Conservation (phyloP, 805 yeast genomes). For the Alloascoidea africana region DNA sequence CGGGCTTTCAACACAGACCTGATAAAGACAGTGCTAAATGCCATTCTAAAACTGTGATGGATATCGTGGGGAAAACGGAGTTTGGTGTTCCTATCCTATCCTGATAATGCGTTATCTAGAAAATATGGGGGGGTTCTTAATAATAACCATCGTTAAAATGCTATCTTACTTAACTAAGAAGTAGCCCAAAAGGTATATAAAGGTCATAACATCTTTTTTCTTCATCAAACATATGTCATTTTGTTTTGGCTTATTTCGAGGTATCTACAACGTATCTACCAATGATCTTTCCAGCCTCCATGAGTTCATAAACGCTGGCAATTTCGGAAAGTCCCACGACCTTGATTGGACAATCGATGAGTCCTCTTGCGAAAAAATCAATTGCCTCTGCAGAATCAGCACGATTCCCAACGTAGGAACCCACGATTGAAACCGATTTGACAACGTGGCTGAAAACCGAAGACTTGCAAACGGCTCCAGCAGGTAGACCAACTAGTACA, state of each 20-base stretch:
- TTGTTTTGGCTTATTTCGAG: constrained; percentile 34
- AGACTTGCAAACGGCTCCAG: constrained; percentile 57
- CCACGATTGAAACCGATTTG: constrained; percentile 55
- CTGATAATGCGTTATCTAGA: no score
- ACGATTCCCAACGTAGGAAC: constrained; percentile 84
- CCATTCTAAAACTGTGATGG: no score
- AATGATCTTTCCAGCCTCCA: constrained; percentile 73
- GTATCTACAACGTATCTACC: constrained; percentile 88
- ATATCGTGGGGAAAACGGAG: no score
- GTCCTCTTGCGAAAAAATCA: constrained; percentile 59
- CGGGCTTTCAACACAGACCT: no score
- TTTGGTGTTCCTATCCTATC: no score
- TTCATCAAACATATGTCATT: no score
- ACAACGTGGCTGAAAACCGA: constrained; percentile 63
- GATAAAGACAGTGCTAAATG: no score
- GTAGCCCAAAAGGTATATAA: no score
- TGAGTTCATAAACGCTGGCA: constrained; percentile 52
- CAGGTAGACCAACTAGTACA: constrained; percentile 66
- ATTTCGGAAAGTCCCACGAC: constrained; percentile 63
- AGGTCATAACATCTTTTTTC: no score
- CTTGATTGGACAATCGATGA: constrained; percentile 59
- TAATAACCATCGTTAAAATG: no score
- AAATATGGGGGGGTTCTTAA: no score
- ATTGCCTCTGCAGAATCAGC: constrained; percentile 74
- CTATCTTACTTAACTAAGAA: no score